phyloP scores from a whole-genome alignment of 140 eudicot species.

The Anethum foeniculum region DNA sequence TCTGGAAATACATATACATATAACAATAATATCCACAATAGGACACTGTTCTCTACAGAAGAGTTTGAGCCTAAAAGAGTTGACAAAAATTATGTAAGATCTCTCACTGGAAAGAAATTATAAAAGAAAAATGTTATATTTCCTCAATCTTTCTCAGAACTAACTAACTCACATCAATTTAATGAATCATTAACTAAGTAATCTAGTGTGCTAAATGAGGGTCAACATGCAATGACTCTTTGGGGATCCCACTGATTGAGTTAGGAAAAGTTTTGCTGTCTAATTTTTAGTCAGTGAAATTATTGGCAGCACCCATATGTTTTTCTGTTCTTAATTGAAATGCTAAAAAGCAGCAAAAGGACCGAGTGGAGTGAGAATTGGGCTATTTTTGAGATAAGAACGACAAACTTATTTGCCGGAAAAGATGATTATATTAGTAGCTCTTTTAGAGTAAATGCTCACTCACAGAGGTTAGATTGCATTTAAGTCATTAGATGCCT shows the following conservation, averaged over 20 bases:
- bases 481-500: not conserved
- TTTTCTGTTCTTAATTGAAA: not conserved
- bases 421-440: not conserved
- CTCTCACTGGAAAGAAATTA: not conserved
- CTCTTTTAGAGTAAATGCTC: not conserved
- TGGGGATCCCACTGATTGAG: not conserved
- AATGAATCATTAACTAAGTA: not conserved
- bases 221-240: not conserved
- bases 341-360: not conserved
- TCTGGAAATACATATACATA: too few relatives aligned
- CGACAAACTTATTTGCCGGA: not conserved
- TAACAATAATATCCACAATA: not conserved
- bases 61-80: not conserved
- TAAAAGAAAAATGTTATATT: not conserved
- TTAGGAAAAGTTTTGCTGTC: not conserved
- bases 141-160: not conserved
- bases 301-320: not conserved
- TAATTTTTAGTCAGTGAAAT: not conserved
- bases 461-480: not conserved
- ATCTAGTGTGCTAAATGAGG: not conserved
- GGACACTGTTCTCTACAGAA: not conserved
- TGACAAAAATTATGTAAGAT: not conserved
- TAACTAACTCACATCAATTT: not conserved
- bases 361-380: not conserved
- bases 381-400: not conserved